Base-by-base conservation (phyloP, 257 asterid genomes). In the Penstemon newberryi region DNA sequence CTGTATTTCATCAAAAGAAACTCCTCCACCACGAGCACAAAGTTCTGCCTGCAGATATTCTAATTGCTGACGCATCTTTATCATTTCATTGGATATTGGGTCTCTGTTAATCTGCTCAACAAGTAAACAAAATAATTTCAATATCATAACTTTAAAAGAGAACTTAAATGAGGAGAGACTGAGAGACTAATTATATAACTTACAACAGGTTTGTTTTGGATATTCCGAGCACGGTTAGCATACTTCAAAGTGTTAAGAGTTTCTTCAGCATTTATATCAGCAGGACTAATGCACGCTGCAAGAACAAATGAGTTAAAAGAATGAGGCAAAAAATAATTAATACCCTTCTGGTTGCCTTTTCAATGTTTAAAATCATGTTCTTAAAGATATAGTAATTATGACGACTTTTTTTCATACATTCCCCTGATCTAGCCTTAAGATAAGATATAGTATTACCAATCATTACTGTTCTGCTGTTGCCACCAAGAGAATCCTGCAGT, bases 231-330 rank as follows among this genome's bases (percentile, higher is more conserved):
- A 53, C 99, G 98, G 73, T 94, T 94, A 45, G 99, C 99, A 77
- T 94, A 94, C 73, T 94, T 94, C 60, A 94, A 85, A 25, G 99
- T 94, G 83, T 94, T 94, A 3, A 94, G 94, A 64, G 99, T 94
- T 87, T 94, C 99, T 72, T 94, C 99, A 5, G 98, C 99, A 74
- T 94, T 94, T 83, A 94, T 94, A 74, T 94, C 99, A 42, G 99
- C 99, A 60, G 99, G 99, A 79, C 99, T 94, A 56, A 94, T 87
- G 85, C 99, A 94, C 5, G 99, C 99, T 94, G 89, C 56, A 72
- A 65, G 76, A 82, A 63, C 18, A 56, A 4, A 44, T 6, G 11
- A n/a, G 65, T 54, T 37, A 13, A 43, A 67, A 25, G 33, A 15
- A 60, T 58, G 65, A 61, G 67, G 52, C 60, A 5, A 54, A 15